Evolutionary conservation across 805 yeast genomes (phyloP), one percentile per base, ranked within the genome.

Genomic region (Tetrapisispora arboricola): DNA sequence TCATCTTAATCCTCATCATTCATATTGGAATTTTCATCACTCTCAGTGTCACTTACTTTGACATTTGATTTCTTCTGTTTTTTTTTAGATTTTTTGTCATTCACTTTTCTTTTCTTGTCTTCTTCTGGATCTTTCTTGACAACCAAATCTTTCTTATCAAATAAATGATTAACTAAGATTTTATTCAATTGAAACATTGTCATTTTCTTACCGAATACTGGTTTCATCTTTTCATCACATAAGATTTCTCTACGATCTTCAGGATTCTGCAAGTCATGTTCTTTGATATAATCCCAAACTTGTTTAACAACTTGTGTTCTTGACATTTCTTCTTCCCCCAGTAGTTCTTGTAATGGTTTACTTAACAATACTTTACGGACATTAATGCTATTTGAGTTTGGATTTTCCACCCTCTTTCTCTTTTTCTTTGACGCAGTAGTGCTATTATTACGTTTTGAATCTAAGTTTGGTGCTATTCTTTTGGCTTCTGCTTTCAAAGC

Each of bases 221-320:
- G 69, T 43, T 61, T 61, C 63, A 81, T 59, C 42, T 60, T 67
- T 0, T 69, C 80, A 51, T 81, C 87, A 53, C 85, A 79, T 4
- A 73, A 15, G 6, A 84, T 78, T 42, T 75, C 76, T 40, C 90
- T 66, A 46, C 71, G 70, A 58, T 84, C 84, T 1, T 64, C 51
- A 1, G 87, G 83, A 46, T 81, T 75, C 55, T 84, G 94, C 24
- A 84, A 59, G 22, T 72, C 58, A 44, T 80, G 55, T 10, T 57
- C 72, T 50, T 77, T 79, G 42, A 85, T 81, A 57, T 85, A 75
- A 12, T 67, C 71, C 94, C 94, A 84, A 5, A 83, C 56, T 35
- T 60, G 60, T 46, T 80, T 80, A 9, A 82, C 87, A 15, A 81
- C 78, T 54, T 80, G 80, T 0, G 90, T 78, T 49, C 94, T 63